phyloP scores from a whole-genome alignment of 768 basidiomycete genomes.

The Lactarius evosmus region DNA sequence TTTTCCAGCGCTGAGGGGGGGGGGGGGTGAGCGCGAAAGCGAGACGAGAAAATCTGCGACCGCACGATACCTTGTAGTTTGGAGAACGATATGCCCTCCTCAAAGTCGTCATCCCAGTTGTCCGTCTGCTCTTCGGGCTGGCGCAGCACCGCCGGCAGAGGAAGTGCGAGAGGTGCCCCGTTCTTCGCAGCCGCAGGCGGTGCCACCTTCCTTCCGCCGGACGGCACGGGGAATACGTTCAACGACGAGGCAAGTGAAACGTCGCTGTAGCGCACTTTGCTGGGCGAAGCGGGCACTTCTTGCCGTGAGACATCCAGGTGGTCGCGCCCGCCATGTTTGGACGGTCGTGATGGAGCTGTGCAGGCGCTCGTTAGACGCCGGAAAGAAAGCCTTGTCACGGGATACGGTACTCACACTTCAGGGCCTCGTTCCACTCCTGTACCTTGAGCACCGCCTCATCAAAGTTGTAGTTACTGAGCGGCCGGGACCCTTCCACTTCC shows the following conservation, averaged over 20 bases:
- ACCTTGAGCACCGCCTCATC: constrained; percentile 94
- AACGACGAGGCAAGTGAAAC: constrained; percentile 22
- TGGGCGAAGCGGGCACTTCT: constrained; percentile 39
- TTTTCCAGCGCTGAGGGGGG: constrained; percentile 43
- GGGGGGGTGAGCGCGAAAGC: constrained; percentile 54
- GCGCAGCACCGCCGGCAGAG: constrained; percentile 62
- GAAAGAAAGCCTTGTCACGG: constrained; percentile 14
- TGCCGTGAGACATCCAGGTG: constrained; percentile 45
- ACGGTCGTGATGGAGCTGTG: constrained; percentile 67
- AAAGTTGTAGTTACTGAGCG: constrained; percentile 78
- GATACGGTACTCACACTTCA: constrained; percentile 64
- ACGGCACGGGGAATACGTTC: constrained; percentile 18
- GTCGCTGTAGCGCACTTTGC: constrained; percentile 17
- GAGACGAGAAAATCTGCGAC: constrained; percentile 29
- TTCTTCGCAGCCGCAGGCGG: constrained; percentile 26
- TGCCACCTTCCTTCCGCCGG: constrained; percentile 24
- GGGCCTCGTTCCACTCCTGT: constrained; percentile 98
- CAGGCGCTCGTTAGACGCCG: constrained; percentile 13
- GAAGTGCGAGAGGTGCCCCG: constrained; percentile 38
- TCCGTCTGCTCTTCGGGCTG: constrained; percentile 85
- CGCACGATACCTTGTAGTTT: constrained; percentile 62
- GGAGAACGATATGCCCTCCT: constrained; percentile 84
- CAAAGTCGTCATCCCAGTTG: constrained; percentile 99
- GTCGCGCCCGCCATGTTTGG: constrained; percentile 49
- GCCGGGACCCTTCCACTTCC: constrained; percentile 40